Evolutionary conservation across 2,329 filamentous ascomycete species (phyloP).

Genomic region (Lecanosticta acicola): DNA sequence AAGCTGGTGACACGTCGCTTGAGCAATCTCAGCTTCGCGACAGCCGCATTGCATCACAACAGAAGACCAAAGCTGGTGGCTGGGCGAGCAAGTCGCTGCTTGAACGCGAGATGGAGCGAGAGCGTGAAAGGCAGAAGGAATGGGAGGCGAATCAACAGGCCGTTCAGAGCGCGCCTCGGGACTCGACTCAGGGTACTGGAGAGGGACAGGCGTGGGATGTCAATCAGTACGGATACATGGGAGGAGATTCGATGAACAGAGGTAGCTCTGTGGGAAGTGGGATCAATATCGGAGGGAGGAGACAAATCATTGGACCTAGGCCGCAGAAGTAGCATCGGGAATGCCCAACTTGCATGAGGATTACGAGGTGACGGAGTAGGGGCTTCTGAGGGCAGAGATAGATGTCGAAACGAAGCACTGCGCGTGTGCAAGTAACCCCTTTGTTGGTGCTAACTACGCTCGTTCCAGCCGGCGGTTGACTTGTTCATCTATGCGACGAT

Average conservation of each 20-base stretch:
- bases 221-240: constrained; percentile 69
- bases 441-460: too few relatives aligned
- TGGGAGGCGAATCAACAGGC: constrained; percentile 73
- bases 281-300: constrained; percentile 57
- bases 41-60: constrained; percentile 53
- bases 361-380: too few relatives aligned
- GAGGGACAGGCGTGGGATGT: constrained; percentile 71
- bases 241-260: constrained; percentile 68
- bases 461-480: too few relatives aligned
- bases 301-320: constrained; percentile 74
- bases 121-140: constrained; percentile 68
- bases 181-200: constrained; percentile 56
- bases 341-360: too few relatives aligned
- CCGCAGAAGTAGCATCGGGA: constrained; percentile 53
- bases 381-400: too few relatives aligned
- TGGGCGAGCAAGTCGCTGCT: constrained; percentile 65
- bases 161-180: constrained; percentile 51
- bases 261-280: constrained; percentile 56
- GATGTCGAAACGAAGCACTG: too few relatives aligned
- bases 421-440: too few relatives aligned
- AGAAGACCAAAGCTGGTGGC: constrained; percentile 56
- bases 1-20: constrained; percentile 37
- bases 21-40: constrained; percentile 56
- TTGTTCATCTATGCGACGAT: too few relatives aligned
- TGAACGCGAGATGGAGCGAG: constrained; percentile 75